phyloP scores from a whole-genome alignment of 768 basidiomycete species.

The Termitomyces sp. region DNA sequence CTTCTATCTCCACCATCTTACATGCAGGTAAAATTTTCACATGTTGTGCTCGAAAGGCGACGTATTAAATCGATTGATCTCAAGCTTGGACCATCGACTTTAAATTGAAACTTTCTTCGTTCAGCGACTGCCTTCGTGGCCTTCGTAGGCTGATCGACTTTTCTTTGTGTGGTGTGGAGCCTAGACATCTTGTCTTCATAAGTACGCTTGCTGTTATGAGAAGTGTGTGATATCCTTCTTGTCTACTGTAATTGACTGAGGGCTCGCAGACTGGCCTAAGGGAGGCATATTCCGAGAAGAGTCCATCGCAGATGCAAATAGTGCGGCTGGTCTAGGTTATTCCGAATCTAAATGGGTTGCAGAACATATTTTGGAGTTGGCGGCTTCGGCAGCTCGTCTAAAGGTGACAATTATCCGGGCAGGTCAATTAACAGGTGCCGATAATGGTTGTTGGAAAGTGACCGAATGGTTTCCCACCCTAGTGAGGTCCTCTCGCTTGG shows the following conservation, averaged over 20 bases:
- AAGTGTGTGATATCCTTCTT: background rate
- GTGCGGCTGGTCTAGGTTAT: conserved; percentile 29
- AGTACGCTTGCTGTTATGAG: conserved; percentile 21
- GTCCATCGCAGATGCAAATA: conserved; percentile 15
- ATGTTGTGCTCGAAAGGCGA: background rate
- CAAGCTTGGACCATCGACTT: conserved; percentile 46
- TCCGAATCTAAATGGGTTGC: conserved; percentile 38
- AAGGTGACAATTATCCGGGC: conserved; percentile 24
- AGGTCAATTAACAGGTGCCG: conserved; percentile 31
- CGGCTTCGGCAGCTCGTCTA: conserved; percentile 11
- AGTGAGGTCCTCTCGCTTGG: background rate
- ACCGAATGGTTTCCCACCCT: conserved; percentile 33
- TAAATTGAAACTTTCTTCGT: conserved; percentile 36
- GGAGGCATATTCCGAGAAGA: conserved; percentile 9
- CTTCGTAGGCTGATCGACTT: conserved; percentile 38
- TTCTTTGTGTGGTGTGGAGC: conserved; percentile 20
- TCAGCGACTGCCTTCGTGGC: conserved; percentile 34
- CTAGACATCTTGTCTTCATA: conserved; percentile 35
- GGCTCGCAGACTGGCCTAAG: background rate
- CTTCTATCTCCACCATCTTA: conserved; percentile 1
- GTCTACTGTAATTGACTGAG: background rate
- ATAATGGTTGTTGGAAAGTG: conserved; percentile 31
- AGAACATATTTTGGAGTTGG: conserved; percentile 29
- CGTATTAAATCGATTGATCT: background rate
- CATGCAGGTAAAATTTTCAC: conserved; percentile 5